These are phyloP conservation scores for Penicillium sp. DNA, from an alignment of 2,329 filamentous ascomycete species.

Conservation along the genomic window DNA sequence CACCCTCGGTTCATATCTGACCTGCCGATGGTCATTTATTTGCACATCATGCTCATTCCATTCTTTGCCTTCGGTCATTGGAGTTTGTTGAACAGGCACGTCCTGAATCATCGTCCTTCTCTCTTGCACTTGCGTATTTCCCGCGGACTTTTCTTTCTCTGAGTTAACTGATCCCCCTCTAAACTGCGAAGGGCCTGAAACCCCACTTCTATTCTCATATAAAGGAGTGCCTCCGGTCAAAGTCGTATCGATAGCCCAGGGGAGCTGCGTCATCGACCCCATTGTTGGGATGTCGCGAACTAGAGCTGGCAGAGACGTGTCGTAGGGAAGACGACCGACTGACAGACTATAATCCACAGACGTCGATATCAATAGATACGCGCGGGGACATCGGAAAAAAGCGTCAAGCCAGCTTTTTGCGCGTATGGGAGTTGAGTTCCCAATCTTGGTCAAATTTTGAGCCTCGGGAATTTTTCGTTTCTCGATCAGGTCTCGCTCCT, in stretches of 20 bases:
- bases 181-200: neutral
- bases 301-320: constrained; percentile 28
- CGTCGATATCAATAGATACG: constrained; percentile 38
- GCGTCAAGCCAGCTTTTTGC: constrained; percentile 35
- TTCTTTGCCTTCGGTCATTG: no score
- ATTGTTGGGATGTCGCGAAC: constrained; percentile 30
- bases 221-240: neutral
- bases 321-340: constrained; percentile 30
- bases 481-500: neutral
- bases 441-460: neutral
- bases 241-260: constrained; percentile 27
- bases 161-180: neutral
- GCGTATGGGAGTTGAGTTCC: neutral
- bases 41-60: neutral
- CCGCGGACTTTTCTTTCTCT: no score
- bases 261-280: constrained; percentile 26
- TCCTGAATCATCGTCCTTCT: neutral
- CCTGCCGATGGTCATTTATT: neutral
- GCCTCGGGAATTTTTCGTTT: neutral
- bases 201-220: neutral
- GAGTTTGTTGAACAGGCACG: neutral
- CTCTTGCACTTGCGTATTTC: neutral
- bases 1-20: neutral
- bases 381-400: constrained; percentile 33
- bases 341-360: constrained; percentile 35